Conservation (phyloP, 208 protist species). For the Trichomonas gallinae region DNA sequence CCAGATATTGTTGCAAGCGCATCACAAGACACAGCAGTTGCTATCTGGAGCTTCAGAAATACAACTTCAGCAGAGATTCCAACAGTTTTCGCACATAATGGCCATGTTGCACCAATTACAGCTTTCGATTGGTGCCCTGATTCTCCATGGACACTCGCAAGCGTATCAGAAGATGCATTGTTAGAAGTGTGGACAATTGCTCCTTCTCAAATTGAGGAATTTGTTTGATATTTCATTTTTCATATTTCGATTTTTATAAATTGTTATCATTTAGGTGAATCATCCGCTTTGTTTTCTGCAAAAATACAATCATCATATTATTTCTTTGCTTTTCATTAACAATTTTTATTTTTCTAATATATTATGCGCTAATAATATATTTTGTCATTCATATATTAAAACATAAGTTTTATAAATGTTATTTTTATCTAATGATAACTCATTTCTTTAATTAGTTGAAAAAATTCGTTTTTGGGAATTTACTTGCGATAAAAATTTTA, state of each 20-base stretch:
- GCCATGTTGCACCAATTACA: constrained; percentile 27
- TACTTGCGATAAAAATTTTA: too few species aligned
- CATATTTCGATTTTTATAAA: not conserved
- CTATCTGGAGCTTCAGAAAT: not conserved
- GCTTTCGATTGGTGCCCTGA: constrained; percentile 29
- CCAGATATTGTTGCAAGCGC: not conserved
- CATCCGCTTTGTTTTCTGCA: too few species aligned
- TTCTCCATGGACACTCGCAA: constrained; percentile 25
- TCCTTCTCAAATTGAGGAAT: not conserved
- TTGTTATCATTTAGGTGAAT: not conserved
- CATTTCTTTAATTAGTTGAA: too few species aligned
- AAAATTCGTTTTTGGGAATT: too few species aligned
- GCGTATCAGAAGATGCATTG: constrained; percentile 26
- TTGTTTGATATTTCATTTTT: not conserved
- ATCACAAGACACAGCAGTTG: not conserved
- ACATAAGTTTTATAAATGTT: too few species aligned
- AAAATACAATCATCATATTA: too few species aligned
- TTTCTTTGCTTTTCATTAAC: too few species aligned
- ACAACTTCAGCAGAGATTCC: not conserved
- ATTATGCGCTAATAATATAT: too few species aligned
- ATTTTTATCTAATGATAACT: too few species aligned
- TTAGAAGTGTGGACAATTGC: constrained; percentile 24
- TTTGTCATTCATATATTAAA: too few species aligned
- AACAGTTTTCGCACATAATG: constrained; percentile 28
- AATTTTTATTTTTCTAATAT: too few species aligned